phyloP scores from a whole-genome alignment of 2,329 filamentous ascomycete species.

The Penicillium sp. region DNA sequence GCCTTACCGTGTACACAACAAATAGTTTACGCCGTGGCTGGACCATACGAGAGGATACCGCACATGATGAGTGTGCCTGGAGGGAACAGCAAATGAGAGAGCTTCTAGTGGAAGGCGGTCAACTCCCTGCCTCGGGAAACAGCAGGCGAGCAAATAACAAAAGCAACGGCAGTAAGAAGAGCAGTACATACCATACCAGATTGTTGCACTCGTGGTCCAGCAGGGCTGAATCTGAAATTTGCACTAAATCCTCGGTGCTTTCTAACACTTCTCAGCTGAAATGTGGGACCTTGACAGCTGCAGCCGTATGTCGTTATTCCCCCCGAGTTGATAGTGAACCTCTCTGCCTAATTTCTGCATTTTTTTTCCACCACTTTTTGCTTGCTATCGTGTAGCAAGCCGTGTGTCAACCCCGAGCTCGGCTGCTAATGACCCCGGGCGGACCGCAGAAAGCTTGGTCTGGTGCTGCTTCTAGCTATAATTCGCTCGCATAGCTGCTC shows the following conservation, averaged over 20 bases:
- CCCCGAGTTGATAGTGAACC: neutral
- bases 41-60: neutral
- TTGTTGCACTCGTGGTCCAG: neutral
- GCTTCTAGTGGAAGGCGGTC: neutral
- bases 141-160: neutral
- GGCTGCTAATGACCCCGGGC: constrained; percentile 8
- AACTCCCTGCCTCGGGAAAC: neutral
- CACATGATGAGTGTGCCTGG: neutral
- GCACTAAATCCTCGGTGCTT: neutral
- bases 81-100: neutral
- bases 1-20: constrained; percentile 17
- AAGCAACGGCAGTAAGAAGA: neutral
- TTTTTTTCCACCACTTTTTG: neutral
- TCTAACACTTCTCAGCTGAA: constrained; percentile 10
- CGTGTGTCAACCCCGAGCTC: neutral
- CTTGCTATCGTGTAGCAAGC: no score
- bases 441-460: constrained; percentile 17
- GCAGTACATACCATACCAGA: constrained; percentile 22
- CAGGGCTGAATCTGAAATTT: constrained; percentile 4
- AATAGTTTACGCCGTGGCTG: neutral
- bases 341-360: neutral
- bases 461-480: neutral
- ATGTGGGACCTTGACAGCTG: constrained; percentile 6
- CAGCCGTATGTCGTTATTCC: neutral
- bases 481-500: neutral